Evolutionary conservation across 306 rosid species (phyloP).

Genomic region (Cicer chorassanicum): DNA sequence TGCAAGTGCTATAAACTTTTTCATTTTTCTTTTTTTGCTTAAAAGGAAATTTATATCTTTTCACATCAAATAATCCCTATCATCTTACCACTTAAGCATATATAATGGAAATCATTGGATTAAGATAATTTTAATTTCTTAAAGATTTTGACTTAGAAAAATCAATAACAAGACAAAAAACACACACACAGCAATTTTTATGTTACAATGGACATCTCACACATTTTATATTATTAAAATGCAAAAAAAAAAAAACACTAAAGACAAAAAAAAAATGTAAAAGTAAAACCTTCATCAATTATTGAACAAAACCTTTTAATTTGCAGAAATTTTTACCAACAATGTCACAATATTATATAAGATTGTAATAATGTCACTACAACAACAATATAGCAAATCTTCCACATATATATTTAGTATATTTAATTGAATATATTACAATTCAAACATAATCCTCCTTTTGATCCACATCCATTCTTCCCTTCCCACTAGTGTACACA

Average conservation of each 20-base stretch:
- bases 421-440: neutral
- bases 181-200: neutral
- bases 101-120: neutral
- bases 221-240: neutral
- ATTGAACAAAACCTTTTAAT: neutral
- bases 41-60: neutral
- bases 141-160: neutral
- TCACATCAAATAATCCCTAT: neutral
- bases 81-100: neutral
- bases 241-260: too few relatives aligned
- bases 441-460: conserved; percentile 47
- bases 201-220: neutral
- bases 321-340: neutral
- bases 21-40: neutral
- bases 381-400: neutral
- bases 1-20: conserved; percentile 2
- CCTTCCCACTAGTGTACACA: conserved; percentile 47
- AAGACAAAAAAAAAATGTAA: too few relatives aligned
- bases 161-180: neutral
- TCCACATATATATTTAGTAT: neutral
- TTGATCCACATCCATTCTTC: conserved; percentile 36
- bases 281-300: neutral
- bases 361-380: neutral
- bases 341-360: neutral
- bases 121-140: neutral